These are phyloP conservation scores for Rhizoclosmatium globosum DNA, from an alignment of 192 early-diverging fungal genomes.

Conservation along the genomic window DNA sequence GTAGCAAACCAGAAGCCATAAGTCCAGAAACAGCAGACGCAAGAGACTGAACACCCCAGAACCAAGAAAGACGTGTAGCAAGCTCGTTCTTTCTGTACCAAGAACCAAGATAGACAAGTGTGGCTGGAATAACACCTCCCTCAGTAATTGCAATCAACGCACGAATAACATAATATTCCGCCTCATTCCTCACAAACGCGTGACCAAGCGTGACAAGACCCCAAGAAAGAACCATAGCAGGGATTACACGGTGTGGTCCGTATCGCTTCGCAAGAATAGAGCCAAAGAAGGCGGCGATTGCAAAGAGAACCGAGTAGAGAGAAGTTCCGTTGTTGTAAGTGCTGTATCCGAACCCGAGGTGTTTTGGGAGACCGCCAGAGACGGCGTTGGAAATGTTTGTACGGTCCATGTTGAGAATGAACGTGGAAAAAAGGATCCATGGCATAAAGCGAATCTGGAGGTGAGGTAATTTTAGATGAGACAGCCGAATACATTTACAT, in stretches of 20 bases:
- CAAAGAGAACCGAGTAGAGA: conserved; percentile 21
- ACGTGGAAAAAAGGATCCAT: no score
- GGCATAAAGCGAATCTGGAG: conserved; percentile 23
- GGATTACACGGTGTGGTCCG: conserved; percentile 32
- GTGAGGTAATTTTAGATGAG: no score
- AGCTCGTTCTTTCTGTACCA: no score
- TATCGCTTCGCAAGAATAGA: conserved; percentile 17
- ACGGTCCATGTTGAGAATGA: conserved; percentile 21
- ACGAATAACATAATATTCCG: conserved; percentile 20
- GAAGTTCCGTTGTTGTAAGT: conserved; percentile 16
- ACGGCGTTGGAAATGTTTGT: conserved; percentile 34
- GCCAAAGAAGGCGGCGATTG: conserved; percentile 26
- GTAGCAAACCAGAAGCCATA: no score
- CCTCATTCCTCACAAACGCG: not conserved
- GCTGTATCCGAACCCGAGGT: conserved; percentile 6
- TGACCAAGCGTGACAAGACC: conserved; percentile 11
- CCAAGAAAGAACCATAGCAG: conserved; percentile 27
- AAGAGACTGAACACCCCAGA: no score
- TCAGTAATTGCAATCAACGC: conserved; percentile 30
- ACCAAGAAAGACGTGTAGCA: no score
- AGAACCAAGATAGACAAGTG: conserved; percentile 22
- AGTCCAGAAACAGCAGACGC: no score
- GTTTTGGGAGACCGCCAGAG: not conserved
- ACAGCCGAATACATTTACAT: no score
- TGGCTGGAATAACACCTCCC: conserved; percentile 34